Base-by-base conservation (phyloP, 2,329 filamentous ascomycete species). In the Botrytis squamosa region DNA sequence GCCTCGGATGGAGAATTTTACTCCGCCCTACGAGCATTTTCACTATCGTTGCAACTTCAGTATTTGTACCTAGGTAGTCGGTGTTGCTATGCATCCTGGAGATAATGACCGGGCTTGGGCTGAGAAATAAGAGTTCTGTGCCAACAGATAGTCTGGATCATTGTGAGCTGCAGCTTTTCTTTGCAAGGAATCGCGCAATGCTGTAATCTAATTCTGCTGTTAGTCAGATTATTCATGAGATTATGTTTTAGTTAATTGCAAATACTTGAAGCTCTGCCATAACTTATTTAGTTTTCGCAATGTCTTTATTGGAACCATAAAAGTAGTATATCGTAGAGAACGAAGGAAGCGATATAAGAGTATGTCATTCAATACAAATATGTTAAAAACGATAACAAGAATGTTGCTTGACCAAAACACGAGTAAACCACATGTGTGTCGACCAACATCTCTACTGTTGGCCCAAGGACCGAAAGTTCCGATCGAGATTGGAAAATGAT, bases 1-100 rank as follows among this genome's bases (percentile, higher is more conserved):
- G 44, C 74, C 76, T 55, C 77, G 77, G 14, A 79, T 74, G 0
- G 77, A 75, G 55, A 79, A 79, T 49, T 75, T 66, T 40, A 77
- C 77, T 36, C 75, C 49, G 29, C 46, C 42, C 16, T 33, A 66
- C 52, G 18, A 77, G 40, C 10, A 70, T 55, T 46, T 74, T 57
- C 1, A 80, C 59, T 20, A 75, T 76, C 0, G 65, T 44, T 0
- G 78, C 76, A 6, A 78, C 74, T 57, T 77, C 77, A 14, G 71
- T 8, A 14, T 73, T 55, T 6, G 55, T 29, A 29, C 29, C 29
- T 29, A 29, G 29, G 29, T 70, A 20, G 49, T 75, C 5, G 78
- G 76, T 46, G 74, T 59, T 63, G 78, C 60, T 20, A 76, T 67
- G 64, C 77, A 80, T 16, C 73, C 74, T 25, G 76, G 77, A 3